Base-by-base conservation (phyloP, 176 grass and related monocot genomes). In the Hordeum marinum region DNA sequence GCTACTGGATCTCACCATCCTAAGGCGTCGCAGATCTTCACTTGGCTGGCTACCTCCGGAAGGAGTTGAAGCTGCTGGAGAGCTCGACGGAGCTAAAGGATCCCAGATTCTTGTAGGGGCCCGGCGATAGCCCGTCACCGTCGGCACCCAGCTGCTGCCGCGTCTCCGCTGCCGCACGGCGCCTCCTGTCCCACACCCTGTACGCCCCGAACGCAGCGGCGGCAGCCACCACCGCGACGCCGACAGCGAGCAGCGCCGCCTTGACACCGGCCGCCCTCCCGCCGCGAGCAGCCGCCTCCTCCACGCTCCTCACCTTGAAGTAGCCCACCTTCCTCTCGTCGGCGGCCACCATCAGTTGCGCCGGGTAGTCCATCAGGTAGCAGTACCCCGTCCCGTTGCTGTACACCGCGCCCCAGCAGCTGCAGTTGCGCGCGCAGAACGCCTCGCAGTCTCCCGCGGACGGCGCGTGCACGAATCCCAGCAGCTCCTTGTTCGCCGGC, bases 11-110 rank as follows among this genome's bases (percentile, higher is more conserved):
- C 18, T 82, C 45, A 48, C 40, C 40, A 20, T 60, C 24, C 63
- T 41, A 23, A 43, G 13, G 2, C 20, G 32, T 40, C 63, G 59
- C 50, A 42, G 50, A 82, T 7, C 18, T 26, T 18, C 59, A 4
- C 39, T 14, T 57, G 17, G 2, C 20, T 57, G 78, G 46, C 23
- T 80, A 87, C 84, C 75, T 75, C 59, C 89, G 75, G 76, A 84
- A 90, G n/a, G 89, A 90, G 54, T 82, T 39, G 62, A 87, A 81
- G 66, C 77, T 81, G 66, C 77, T 78, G 63, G 88, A 90, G 80
- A 98, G 96, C 89, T 98, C 93, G 41, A 98, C 87, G 48, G 93
- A 92, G 15, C 84, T 91, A 27, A 98, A 94, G 7, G 96, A 91
- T 8, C 82, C 89, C 31, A 98, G 76, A 86, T 92, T 89, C 83